Conservation (phyloP, 2,329 filamentous ascomycete species). For the Sordariomycetes sp. region DNA sequence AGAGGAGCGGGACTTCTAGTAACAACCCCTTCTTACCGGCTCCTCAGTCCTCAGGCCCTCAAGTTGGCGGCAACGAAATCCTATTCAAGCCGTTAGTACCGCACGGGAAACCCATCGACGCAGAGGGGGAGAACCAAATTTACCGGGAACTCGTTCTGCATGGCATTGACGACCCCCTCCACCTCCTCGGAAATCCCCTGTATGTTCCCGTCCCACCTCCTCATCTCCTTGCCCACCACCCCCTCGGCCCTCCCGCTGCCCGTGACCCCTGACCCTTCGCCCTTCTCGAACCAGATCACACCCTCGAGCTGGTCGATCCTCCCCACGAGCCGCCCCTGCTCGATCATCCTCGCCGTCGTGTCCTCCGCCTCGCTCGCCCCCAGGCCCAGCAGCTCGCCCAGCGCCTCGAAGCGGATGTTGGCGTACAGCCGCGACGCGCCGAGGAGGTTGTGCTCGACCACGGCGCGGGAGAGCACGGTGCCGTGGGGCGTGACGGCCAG, state of each 20-base stretch:
- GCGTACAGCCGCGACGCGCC: constrained; percentile 70
- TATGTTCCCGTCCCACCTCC: constrained; percentile 83
- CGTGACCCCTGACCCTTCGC: constrained; percentile 59
- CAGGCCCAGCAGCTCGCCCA: constrained; percentile 69
- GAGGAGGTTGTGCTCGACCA: constrained; percentile 92
- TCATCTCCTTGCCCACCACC: constrained; percentile 58
- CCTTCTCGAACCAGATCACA: constrained; percentile 74
- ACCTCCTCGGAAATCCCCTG: constrained; percentile 81
- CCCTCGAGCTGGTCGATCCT: constrained; percentile 90
- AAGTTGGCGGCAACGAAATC: constrained; percentile 7
- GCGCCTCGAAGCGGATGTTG: constrained; percentile 65
- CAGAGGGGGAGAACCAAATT: constrained; percentile 11
- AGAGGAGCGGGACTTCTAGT: neutral
- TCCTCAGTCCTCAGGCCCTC: neutral
- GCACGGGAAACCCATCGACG: neutral
- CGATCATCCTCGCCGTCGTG: constrained; percentile 90
- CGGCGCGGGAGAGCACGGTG: constrained; percentile 85
- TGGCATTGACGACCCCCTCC: constrained; percentile 70
- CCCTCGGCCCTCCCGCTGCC: constrained; percentile 56
- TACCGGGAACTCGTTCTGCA: constrained; percentile 72
- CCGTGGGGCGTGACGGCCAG: constrained; percentile 84
- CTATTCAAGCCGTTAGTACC: constrained; percentile 4
- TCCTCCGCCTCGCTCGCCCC: constrained; percentile 75
- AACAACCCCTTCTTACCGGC: neutral
- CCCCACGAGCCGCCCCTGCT: constrained; percentile 79